These are phyloP conservation scores for Candida caryicola DNA, from an alignment of 805 yeast species.

Conservation along the genomic window DNA sequence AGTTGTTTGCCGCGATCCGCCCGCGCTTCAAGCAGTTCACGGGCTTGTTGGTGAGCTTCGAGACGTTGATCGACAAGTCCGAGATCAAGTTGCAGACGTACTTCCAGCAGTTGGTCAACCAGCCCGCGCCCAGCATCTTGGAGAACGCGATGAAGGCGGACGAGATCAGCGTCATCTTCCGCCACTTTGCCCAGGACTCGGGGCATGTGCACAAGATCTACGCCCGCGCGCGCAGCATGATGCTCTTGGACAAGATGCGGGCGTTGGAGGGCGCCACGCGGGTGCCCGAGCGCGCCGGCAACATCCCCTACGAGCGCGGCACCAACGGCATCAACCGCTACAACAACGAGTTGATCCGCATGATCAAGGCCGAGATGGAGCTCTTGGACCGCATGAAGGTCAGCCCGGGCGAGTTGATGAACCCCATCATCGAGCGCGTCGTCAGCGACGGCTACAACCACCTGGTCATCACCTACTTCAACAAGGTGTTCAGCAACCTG, in stretches of 20 bases:
- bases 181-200: conserved; percentile 10
- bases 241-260: conserved; percentile 43
- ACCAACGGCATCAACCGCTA: conserved; percentile 56
- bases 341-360: conserved; percentile 49
- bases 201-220: conserved; percentile 12
- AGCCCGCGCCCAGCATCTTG: conserved; percentile 35
- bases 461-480: conserved; percentile 13
- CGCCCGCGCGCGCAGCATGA: conserved; percentile 21
- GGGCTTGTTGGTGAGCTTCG: conserved; percentile 64
- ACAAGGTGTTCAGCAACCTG: conserved; percentile 13
- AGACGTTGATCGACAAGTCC: conserved; percentile 52
- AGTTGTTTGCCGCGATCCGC: conserved; percentile 44
- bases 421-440: conserved; percentile 9
- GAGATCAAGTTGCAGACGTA: conserved; percentile 52
- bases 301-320: conserved; percentile 57
- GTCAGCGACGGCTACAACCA: conserved; percentile 11
- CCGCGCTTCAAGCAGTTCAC: conserved; percentile 51
- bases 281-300: conserved; percentile 30
- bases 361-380: conserved; percentile 49
- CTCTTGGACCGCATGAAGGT: conserved; percentile 29
- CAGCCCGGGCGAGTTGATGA: conserved; percentile 6
- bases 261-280: conserved; percentile 46
- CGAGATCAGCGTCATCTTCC: conserved; percentile 11
- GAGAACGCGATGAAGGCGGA: conserved; percentile 34
- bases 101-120: conserved; percentile 32